A percentile compares a stretch with the other conserved stretches of the same genome.
Evolutionary conservation across 257 asterid species (phyloP).

Genomic region (Marsdenia floribunda): DNA sequence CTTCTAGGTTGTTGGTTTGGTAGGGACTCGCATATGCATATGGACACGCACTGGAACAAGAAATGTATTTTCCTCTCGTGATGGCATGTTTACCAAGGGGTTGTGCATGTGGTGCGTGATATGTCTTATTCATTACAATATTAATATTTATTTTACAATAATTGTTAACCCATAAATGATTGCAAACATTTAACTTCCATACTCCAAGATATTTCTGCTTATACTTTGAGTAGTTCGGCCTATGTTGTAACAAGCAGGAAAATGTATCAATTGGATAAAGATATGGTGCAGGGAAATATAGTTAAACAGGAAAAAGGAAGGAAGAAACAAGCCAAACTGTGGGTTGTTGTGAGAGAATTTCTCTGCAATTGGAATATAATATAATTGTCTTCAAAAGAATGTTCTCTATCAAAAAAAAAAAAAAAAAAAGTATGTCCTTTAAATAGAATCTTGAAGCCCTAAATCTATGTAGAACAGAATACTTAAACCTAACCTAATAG

Average conservation of each 20-base stretch:
- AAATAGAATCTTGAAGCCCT: no score
- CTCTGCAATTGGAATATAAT: no score
- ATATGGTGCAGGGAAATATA: not conserved
- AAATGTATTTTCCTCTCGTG: conserved; percentile 75
- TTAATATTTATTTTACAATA: not conserved
- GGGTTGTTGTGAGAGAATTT: no score
- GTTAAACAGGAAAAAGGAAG: no score
- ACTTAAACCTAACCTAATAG: no score
- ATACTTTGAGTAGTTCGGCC: not conserved
- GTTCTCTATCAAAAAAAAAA: no score
- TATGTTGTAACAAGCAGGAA: not conserved
- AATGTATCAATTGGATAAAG: not conserved
- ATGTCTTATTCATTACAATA: conserved; percentile 8
- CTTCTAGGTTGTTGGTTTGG: conserved; percentile 82
- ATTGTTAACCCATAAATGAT: not conserved
- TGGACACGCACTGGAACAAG: conserved; percentile 79
- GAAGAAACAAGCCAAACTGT: no score
- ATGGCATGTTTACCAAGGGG: conserved; percentile 75
- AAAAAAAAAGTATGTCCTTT: no score
- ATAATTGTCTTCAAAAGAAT: no score
- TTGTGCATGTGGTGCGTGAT: conserved; percentile 81
- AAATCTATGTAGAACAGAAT: no score
- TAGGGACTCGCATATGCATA: conserved; percentile 83
- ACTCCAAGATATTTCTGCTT: no score
- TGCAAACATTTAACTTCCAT: not conserved